A percentile compares a stretch with the other conserved stretches of the same genome.
phyloP scores from a whole-genome alignment of 148 eudicot genomes.

The Pouteria glomerata region DNA sequence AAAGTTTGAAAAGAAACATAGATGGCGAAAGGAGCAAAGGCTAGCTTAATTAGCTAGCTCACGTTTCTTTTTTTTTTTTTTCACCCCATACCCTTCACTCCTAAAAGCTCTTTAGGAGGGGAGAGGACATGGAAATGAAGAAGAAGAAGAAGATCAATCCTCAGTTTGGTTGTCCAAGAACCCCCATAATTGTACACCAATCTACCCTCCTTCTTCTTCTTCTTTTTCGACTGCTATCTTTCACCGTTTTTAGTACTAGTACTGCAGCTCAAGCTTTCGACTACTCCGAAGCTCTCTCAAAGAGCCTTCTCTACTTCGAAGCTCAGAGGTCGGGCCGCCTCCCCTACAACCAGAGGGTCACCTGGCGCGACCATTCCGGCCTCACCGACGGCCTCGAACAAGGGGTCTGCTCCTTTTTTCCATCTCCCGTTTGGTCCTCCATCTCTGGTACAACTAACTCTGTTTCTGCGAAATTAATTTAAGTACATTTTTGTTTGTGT shows the following conservation, averaged over 20 bases:
- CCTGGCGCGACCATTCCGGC: slow-evolving; percentile 66
- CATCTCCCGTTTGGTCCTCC: neutral
- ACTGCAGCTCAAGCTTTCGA: slow-evolving; percentile 11
- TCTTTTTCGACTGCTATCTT: slow-evolving; percentile 8
- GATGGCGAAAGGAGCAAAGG: neutral
- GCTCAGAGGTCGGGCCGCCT: slow-evolving; percentile 73
- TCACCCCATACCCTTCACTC: slow-evolving; percentile 4
- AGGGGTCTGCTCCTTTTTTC: slow-evolving; percentile 24
- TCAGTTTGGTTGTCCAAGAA: neutral
- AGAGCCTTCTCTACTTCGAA: slow-evolving; percentile 63
- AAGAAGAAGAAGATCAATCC: slow-evolving; percentile 8
- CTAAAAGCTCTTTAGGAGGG: slow-evolving; percentile 23
- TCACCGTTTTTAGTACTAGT: too few species aligned
- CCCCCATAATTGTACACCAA: neutral
- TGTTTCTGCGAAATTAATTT: neutral
- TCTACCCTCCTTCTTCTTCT: neutral
- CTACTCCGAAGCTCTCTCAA: slow-evolving; percentile 51
- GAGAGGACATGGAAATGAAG: neutral
- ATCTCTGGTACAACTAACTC: neutral
- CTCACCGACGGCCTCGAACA: slow-evolving; percentile 67
- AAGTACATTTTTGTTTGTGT: too few species aligned
- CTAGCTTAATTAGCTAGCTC: neutral
- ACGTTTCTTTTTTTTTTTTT: neutral
- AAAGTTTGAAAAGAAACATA: too few species aligned
- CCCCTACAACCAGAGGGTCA: slow-evolving; percentile 55